Base-by-base conservation (phyloP, 1,139 yeast genomes). In the Blastobotrys persicus region DNA sequence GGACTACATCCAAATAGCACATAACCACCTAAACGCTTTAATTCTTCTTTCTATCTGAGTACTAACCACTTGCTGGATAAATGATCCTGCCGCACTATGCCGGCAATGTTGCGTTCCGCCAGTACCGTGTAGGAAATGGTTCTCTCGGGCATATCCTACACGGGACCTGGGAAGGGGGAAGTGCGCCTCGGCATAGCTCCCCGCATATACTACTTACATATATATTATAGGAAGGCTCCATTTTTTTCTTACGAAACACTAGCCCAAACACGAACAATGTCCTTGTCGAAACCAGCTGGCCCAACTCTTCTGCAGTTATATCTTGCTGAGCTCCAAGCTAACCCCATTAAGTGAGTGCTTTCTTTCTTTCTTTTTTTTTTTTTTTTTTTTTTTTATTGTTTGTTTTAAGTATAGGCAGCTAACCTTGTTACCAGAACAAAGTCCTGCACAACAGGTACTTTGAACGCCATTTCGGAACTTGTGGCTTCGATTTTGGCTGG, bases 401-500 rank as follows among this genome's bases (percentile, higher is more conserved):
- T n/a, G n/a, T n/a, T 33, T 14, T 18, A 11, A 26, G 46, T 11
- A 12, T n/a, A 32, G 31, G 31, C 13, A 4, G 20, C 16, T 4
- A 32, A 32, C 38, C 20, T 14, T 4, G 5, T 16, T 23, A 5
- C 13, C 17, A 54, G 69, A 31, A 70, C 74, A 37, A 70, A 70
- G 56, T 61, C 71, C 6, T 56, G 61, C 53, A 70, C 74, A 4
- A 61, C 72, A 2, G 74, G 64, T n/a, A 56, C 67, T 16, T 60
- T 70, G 47, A 68, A 67, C 53, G 70, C 65, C 9, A 48, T 68
- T 18, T 59, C 68, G 14, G 74, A 70, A 57, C 49, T 68, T 17
- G 54, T 66, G 11, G 74, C 74, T 6, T 65, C 71, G 14, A 54
- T 62, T 20, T 53, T 68, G 16, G 65, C 73, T 13, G 71, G 71